Conservation (phyloP, 768 basidiomycete genomes). For the Dacryopinax primogenitus region DNA sequence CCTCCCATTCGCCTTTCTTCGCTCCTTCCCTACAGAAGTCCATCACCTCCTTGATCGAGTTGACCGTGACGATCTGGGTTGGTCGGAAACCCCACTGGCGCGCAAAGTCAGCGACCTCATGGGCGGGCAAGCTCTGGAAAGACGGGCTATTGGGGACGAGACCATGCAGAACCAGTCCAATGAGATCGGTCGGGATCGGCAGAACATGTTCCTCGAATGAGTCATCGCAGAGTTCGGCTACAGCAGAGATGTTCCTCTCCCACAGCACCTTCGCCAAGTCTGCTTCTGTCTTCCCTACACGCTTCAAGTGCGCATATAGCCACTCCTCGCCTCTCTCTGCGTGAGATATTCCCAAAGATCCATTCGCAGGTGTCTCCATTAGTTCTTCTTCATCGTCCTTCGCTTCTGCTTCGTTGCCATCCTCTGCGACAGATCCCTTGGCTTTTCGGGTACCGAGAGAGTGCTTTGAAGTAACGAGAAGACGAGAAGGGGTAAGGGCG, state of each 20-base stretch:
- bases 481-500: constrained; percentile 56
- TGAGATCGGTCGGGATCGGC: constrained; percentile 61
- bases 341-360: constrained; percentile 38
- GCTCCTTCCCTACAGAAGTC: constrained; percentile 58
- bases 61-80: constrained; percentile 46
- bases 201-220: constrained; percentile 95
- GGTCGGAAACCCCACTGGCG: constrained; percentile 82
- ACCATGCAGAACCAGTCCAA: constrained; percentile 88
- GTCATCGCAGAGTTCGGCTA: constrained; percentile 97
- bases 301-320: constrained; percentile 54
- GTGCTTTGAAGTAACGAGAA: constrained; percentile 88
- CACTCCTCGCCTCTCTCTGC: constrained; percentile 74
- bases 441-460: constrained; percentile 42
- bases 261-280: constrained; percentile 64
- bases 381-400: neutral
- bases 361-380: neutral
- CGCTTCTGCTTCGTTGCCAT: constrained; percentile 29
- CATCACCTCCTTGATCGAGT: constrained; percentile 53
- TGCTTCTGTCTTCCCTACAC: constrained; percentile 51
- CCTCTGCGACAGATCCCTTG: constrained; percentile 12
- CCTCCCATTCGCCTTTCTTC: constrained; percentile 62
- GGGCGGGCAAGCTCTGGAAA: constrained; percentile 60
- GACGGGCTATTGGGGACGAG: constrained; percentile 55
- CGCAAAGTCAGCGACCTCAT: constrained; percentile 64
- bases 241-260: constrained; percentile 74